Evolutionary conservation across 768 basidiomycete genomes (phyloP).

Genomic region (Calocybe gangraenosa): DNA sequence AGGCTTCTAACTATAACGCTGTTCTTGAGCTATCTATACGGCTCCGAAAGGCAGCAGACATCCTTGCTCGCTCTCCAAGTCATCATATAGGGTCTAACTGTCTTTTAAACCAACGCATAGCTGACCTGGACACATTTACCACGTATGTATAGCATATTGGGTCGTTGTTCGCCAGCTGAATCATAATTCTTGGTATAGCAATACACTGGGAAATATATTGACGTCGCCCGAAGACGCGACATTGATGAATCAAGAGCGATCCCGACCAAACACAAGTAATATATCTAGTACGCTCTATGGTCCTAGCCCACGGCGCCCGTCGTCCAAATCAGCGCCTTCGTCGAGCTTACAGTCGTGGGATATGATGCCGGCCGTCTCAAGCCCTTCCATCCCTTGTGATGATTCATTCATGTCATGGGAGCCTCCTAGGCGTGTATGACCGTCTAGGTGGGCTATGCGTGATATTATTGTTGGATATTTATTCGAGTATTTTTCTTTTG

Average conservation of each 20-base stretch:
- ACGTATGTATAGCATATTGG: constrained; percentile 34
- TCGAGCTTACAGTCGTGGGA: constrained; percentile 28
- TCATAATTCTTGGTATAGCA: constrained; percentile 24
- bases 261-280: constrained; percentile 9
- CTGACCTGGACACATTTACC: constrained; percentile 48
- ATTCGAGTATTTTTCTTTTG: not conserved
- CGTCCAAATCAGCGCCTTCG: constrained; percentile 9
- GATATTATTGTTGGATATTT: not conserved
- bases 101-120: constrained; percentile 38
- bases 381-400: constrained; percentile 36
- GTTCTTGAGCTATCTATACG: constrained; percentile 63
- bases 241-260: constrained; percentile 14
- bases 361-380: constrained; percentile 19
- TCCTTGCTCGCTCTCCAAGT: constrained; percentile 43
- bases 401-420: constrained; percentile 65
- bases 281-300: constrained; percentile 12
- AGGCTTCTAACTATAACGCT: constrained; percentile 49
- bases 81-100: constrained; percentile 35
- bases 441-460: not conserved
- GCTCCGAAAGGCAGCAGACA: constrained; percentile 53
- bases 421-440: constrained; percentile 29
- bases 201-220: constrained; percentile 35
- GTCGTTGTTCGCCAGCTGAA: constrained; percentile 1
- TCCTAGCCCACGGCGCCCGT: constrained; percentile 9
- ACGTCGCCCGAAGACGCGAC: constrained; percentile 23